Evolutionary conservation across 352 stramenopile species (phyloP).

Genomic region (Halophytophthora batemanensis): DNA sequence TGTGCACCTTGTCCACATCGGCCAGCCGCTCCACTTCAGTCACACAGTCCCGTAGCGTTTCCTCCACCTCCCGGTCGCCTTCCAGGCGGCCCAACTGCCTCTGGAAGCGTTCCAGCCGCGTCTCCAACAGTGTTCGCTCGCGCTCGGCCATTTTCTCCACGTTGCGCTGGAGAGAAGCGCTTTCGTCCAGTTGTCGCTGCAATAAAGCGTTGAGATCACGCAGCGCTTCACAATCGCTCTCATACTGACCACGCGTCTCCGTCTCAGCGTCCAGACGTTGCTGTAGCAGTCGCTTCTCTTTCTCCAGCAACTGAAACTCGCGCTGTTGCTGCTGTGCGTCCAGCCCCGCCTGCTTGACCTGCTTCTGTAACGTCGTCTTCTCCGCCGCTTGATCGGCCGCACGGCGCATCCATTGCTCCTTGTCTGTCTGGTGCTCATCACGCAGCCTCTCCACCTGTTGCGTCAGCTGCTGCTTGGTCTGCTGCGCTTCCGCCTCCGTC

Average conservation of each 20-base stretch:
- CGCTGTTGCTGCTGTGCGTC: constrained; percentile 22
- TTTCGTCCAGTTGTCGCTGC: constrained; percentile 19
- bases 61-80: constrained; percentile 45
- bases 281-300: constrained; percentile 41
- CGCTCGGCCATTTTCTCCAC: constrained; percentile 27
- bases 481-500: constrained; percentile 25
- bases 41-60: constrained; percentile 55
- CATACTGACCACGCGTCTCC: constrained; percentile 15
- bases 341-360: constrained; percentile 41
- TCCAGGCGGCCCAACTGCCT: constrained; percentile 52
- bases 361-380: constrained; percentile 46
- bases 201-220: constrained; percentile 23
- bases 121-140: constrained; percentile 31
- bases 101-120: constrained; percentile 53
- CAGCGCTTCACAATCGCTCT: constrained; percentile 26
- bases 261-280: constrained; percentile 33
- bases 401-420: constrained; percentile 62
- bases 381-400: constrained; percentile 61
- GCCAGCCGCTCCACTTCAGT: constrained; percentile 45
- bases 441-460: constrained; percentile 37
- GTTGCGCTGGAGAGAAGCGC: constrained; percentile 6
- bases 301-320: constrained; percentile 40
- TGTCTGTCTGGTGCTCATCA: constrained; percentile 35
- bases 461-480: constrained; percentile 33
- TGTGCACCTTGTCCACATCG: constrained; percentile 55